A percentile compares a stretch with the other conserved stretches of the same genome.
phyloP scores from a whole-genome alignment of 352 stramenopile genomes.

The Phytophthora citricola region DNA sequence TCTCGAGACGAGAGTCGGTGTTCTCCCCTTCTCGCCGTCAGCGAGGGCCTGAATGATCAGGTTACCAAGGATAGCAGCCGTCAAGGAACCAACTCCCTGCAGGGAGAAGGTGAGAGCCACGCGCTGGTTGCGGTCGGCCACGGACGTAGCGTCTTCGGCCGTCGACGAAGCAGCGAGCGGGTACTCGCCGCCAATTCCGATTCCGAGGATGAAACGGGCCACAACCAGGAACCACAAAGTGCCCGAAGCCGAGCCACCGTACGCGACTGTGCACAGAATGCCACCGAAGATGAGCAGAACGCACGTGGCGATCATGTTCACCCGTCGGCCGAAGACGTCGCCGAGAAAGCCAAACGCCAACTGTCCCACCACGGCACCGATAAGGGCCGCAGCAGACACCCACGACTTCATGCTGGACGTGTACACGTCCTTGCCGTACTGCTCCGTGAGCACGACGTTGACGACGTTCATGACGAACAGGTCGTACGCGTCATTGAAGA shows the following conservation, averaged over 20 bases:
- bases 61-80: constrained; percentile 61
- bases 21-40: constrained; percentile 43
- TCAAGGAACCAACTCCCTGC: constrained; percentile 59
- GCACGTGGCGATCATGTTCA: constrained; percentile 36
- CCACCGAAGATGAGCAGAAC: constrained; percentile 17
- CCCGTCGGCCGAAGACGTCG: constrained; percentile 22
- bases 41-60: constrained; percentile 55
- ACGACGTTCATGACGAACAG: constrained; percentile 83
- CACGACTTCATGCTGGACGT: constrained; percentile 64
- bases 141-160: constrained; percentile 54
- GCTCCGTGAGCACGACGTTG: constrained; percentile 77
- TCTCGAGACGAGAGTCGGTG: constrained; percentile 45
- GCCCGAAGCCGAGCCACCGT: constrained; percentile 4
- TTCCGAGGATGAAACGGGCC: constrained; percentile 17
- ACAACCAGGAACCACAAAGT: constrained; percentile 27
- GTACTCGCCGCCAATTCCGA: constrained; percentile 33
- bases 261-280: constrained; percentile 16
- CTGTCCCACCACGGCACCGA: constrained; percentile 25
- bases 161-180: constrained; percentile 54
- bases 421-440: constrained; percentile 68
- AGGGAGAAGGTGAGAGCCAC: constrained; percentile 70
- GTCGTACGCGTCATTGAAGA: constrained; percentile 81
- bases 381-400: constrained; percentile 52
- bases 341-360: constrained; percentile 22
- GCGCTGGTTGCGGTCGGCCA: constrained; percentile 48